Evolutionary conservation across 495 filamentous ascomycete genomes (phyloP), one percentile per base, ranked within the genome.

Genomic region (Gamarada debralockiae): DNA sequence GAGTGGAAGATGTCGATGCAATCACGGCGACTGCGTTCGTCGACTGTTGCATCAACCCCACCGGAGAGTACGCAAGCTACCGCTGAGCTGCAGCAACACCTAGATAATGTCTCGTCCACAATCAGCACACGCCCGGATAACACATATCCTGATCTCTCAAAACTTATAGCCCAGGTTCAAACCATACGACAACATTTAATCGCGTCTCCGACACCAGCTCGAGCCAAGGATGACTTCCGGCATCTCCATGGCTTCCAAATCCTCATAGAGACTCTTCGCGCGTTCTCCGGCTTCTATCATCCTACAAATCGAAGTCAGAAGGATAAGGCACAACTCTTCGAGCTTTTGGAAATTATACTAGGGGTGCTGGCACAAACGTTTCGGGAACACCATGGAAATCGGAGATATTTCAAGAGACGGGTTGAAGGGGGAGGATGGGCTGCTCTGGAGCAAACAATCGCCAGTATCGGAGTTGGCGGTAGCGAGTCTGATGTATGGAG

Each of bases 331-430:
- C 72, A 72, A 39, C 73, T 88, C 45, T 79, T 93, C 62, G 77
- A 84, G 22, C 70, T 96, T 21, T 70, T 89, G 36, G 85, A 88
- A 67, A 79, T 79, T 47, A 70, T 82, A 10, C 74, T 97, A 36
- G 77, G 78, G 48, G 80, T 90, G 13, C 64, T 97, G 36, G 83
- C 87, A 1, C 85, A 90, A 45, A 82, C 84, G 22, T 78, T 97
- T 60, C 80, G 82, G 41, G 82, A 83, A 15, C 91, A 97, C 68
- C 77, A 83, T 52, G 92, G 91, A 12, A 98, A 97, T 70, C 76
- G 83, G 55, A 81, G 86, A 52, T 96, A 92, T 67, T 97, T 97
- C 68, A 77, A 81, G 45, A 80, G 80, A 53, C 77, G 79, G 51
- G 79, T 92, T 22, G 72, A 83, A 15, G 81, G 80, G n/a, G 86